Conservation (phyloP, 352 stramenopile species). For the Globisporangium takayamanum region DNA sequence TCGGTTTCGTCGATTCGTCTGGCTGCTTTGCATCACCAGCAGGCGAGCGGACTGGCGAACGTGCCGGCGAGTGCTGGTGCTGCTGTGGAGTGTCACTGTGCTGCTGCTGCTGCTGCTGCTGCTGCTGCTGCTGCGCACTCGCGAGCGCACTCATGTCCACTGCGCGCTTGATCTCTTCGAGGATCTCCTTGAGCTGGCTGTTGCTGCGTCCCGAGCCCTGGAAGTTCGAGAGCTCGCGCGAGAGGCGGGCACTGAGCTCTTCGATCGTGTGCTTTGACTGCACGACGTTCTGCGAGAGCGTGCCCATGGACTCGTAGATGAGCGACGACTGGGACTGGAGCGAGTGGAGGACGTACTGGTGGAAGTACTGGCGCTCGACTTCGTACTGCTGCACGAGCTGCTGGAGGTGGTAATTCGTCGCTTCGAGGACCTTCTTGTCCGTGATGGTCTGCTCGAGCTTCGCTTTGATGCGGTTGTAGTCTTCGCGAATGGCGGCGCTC, state of each 20-base stretch:
- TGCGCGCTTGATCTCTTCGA: constrained; percentile 18
- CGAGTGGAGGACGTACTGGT: constrained; percentile 23
- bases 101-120: constrained; percentile 1
- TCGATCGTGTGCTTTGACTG: constrained; percentile 19
- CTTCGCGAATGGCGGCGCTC: constrained; percentile 26
- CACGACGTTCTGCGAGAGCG: constrained; percentile 14
- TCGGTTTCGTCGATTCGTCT: background rate
- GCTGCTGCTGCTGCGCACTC: background rate
- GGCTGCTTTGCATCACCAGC: background rate
- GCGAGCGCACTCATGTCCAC: constrained; percentile 6
- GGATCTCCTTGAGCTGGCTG: constrained; percentile 14
- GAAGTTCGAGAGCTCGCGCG: constrained; percentile 13
- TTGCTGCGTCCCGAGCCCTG: constrained; percentile 10
- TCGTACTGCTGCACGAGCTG: constrained; percentile 25
- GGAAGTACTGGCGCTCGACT: constrained; percentile 27
- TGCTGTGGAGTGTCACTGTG: background rate
- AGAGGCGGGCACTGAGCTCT: constrained; percentile 13
- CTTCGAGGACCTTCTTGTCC: constrained; percentile 27
- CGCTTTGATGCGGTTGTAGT: constrained; percentile 28
- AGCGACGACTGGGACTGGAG: constrained; percentile 19
- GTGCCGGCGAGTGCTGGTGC: constrained; percentile 1
- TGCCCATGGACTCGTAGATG: constrained; percentile 20
- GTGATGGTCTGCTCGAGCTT: constrained; percentile 28
- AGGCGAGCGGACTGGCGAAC: background rate
- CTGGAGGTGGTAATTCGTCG: constrained; percentile 23